Evolutionary conservation across 176 grass and related monocot genomes (phyloP).

Genomic region (Tillandsia leiboldiana): DNA sequence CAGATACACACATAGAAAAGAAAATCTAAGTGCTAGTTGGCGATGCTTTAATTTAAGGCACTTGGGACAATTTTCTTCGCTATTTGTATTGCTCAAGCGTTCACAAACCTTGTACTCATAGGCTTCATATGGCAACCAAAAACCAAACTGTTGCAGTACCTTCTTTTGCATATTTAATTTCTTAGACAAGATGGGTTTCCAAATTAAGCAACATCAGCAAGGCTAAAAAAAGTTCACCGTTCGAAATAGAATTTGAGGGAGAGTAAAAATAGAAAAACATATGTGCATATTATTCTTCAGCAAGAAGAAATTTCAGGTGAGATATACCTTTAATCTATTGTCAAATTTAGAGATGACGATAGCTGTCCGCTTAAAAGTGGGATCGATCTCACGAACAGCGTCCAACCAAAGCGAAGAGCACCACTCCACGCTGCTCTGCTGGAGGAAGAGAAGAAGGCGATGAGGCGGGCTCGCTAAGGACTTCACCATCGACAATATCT

Average conservation of each 20-base stretch:
- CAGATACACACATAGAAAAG: background rate
- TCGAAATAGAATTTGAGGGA: too few species aligned
- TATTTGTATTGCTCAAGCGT: too few species aligned
- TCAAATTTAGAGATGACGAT: conserved; percentile 94
- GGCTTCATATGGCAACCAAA: too few species aligned
- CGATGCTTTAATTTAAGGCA: too few species aligned
- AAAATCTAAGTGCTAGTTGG: background rate
- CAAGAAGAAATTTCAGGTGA: background rate
- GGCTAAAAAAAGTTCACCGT: too few species aligned
- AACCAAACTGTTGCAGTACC: too few species aligned
- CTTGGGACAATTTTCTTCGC: too few species aligned
- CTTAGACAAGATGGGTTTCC: too few species aligned
- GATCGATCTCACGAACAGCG: conserved; percentile 82
- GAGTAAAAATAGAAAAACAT: background rate
- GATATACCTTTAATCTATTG: conserved; percentile 85
- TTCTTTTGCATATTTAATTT: too few species aligned
- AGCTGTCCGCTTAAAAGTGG: conserved; percentile 77
- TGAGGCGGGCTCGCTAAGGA: conserved; percentile 73
- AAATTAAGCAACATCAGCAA: too few species aligned
- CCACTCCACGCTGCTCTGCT: conserved; percentile 98
- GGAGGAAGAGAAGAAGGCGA: conserved; percentile 91
- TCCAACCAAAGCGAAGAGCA: conserved; percentile 94
- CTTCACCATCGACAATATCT: conserved; percentile 91
- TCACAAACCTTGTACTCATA: too few species aligned
- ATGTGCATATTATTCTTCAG: background rate